Percentiles rank a stretch among this genome's conserved stretches.
These are phyloP conservation scores for Schizosaccharomyces cryophilus DNA, from an alignment of 805 yeast species.

Conservation along the genomic window DNA sequence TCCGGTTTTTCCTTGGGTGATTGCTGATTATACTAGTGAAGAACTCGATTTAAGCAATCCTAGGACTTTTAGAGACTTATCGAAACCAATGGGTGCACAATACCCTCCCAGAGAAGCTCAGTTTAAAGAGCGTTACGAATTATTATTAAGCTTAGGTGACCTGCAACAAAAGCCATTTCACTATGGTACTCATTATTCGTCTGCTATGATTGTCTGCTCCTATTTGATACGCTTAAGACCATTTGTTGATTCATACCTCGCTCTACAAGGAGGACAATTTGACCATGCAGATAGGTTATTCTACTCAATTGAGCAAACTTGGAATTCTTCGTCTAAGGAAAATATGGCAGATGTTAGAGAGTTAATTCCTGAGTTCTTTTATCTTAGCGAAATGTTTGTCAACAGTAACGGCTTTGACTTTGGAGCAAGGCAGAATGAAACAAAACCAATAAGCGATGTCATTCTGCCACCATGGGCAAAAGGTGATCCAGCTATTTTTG, in stretches of 20 bases:
- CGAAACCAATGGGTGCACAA: slow-evolving; percentile 88
- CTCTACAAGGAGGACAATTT: slow-evolving; percentile 68
- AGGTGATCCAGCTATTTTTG: slow-evolving; percentile 47
- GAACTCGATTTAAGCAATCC: slow-evolving; percentile 41
- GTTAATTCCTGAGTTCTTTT: slow-evolving; percentile 65
- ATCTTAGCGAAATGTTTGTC: slow-evolving; percentile 49
- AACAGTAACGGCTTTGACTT: slow-evolving; percentile 45
- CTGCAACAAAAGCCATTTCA: slow-evolving; percentile 51
- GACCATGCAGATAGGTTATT: slow-evolving; percentile 74
- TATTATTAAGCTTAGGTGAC: slow-evolving; percentile 37
- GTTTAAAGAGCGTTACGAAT: slow-evolving; percentile 49
- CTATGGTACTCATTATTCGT: slow-evolving; percentile 80
- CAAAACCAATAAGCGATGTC: slow-evolving; percentile 33
- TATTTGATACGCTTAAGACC: slow-evolving; percentile 57
- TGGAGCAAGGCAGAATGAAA: slow-evolving; percentile 39
- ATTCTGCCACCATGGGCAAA: slow-evolving; percentile 65
- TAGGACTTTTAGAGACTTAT: slow-evolving; percentile 40
- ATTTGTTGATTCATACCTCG: slow-evolving; percentile 49
- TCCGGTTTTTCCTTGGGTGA: slow-evolving; percentile 80
- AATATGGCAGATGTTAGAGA: slow-evolving; percentile 76
- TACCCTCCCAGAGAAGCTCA: slow-evolving; percentile 29
- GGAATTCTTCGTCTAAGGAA: slow-evolving; percentile 58
- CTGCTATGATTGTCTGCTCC: slow-evolving; percentile 79
- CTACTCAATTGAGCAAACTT: slow-evolving; percentile 47
- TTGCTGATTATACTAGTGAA: slow-evolving; percentile 56